Percentiles rank a stretch among this genome's conserved stretches.
phyloP scores from a whole-genome alignment of 192 early-diverging fungal genomes.

The Podila clonocystis region DNA sequence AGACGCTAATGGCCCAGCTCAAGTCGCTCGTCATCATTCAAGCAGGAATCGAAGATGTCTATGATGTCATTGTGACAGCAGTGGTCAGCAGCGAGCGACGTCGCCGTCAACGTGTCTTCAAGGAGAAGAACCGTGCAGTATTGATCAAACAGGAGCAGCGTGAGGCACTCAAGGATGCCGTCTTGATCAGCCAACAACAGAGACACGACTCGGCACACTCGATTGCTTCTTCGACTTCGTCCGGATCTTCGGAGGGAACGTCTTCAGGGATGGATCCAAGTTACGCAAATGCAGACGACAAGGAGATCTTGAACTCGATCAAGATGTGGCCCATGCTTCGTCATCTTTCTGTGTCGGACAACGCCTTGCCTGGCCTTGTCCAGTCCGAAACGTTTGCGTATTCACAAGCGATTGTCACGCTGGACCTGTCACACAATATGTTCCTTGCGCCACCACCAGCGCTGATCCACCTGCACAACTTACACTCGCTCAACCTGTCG shows the following conservation, averaged over 20 bases:
- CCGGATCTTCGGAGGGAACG: not conserved
- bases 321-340: slow-evolving; percentile 54
- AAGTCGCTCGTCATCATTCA: slow-evolving; percentile 53
- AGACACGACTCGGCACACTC: not conserved
- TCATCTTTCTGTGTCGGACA: slow-evolving; percentile 60
- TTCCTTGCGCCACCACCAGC: slow-evolving; percentile 58
- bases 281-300: slow-evolving; percentile 12
- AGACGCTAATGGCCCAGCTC: slow-evolving; percentile 48
- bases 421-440: slow-evolving; percentile 65
- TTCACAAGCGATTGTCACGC: slow-evolving; percentile 52
- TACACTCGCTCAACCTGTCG: slow-evolving; percentile 60
- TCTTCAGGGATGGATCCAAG: not conserved
- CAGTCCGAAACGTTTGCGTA: slow-evolving; percentile 46
- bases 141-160: slow-evolving; percentile 40
- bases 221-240: not conserved
- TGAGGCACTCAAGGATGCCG: slow-evolving; percentile 44
- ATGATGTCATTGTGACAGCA: slow-evolving; percentile 53
- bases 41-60: slow-evolving; percentile 56
- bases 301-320: slow-evolving; percentile 23
- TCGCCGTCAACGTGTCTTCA: slow-evolving; percentile 16
- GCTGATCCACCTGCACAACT: slow-evolving; percentile 56
- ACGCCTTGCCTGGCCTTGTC: slow-evolving; percentile 54
- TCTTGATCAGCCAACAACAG: slow-evolving; percentile 5
- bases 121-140: slow-evolving; percentile 20
- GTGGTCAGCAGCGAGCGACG: slow-evolving; percentile 48